Conservation (phyloP, 2,329 filamentous ascomycete species). For the Xylariaceae sp. region DNA sequence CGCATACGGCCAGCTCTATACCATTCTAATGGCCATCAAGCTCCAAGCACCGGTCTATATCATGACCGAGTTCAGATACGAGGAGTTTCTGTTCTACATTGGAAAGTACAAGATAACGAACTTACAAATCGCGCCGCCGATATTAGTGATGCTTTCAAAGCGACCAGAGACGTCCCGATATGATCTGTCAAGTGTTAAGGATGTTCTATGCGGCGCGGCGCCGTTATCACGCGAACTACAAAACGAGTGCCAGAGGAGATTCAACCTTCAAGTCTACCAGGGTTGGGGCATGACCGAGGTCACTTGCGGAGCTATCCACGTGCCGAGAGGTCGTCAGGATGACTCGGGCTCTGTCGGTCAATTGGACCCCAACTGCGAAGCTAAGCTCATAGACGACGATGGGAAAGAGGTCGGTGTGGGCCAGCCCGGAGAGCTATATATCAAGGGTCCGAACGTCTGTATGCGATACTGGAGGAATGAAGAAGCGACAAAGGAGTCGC, state of each 20-base stretch:
- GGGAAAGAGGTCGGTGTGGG: constrained; percentile 1
- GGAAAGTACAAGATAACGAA: not conserved
- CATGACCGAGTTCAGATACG: constrained; percentile 1
- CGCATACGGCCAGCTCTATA: constrained; percentile 1
- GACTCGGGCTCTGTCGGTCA: not conserved
- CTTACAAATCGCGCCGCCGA: constrained; percentile 1
- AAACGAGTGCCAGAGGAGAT: not conserved
- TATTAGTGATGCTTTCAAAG: constrained; percentile 1
- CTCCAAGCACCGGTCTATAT: not conserved
- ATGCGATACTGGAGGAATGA: constrained; percentile 1
- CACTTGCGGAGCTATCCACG: not conserved
- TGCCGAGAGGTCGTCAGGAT: not conserved
- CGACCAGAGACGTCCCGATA: constrained; percentile 1
- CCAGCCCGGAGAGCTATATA: not conserved
- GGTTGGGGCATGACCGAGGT: not conserved
- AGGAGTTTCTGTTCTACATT: not conserved
- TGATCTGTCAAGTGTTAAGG: not conserved
- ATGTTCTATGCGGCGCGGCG: not conserved
- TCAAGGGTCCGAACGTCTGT: not conserved
- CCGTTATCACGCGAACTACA: not conserved
- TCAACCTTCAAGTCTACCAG: not conserved
- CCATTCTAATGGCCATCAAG: not conserved
- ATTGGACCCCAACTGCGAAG: not conserved
- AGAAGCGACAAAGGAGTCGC: not conserved
- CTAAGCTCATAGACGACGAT: not conserved